A percentile compares a stretch with the other conserved stretches of the same genome.
Evolutionary conservation across 495 filamentous ascomycete species (phyloP).

Genomic region (Hypoxylon subgilvum): DNA sequence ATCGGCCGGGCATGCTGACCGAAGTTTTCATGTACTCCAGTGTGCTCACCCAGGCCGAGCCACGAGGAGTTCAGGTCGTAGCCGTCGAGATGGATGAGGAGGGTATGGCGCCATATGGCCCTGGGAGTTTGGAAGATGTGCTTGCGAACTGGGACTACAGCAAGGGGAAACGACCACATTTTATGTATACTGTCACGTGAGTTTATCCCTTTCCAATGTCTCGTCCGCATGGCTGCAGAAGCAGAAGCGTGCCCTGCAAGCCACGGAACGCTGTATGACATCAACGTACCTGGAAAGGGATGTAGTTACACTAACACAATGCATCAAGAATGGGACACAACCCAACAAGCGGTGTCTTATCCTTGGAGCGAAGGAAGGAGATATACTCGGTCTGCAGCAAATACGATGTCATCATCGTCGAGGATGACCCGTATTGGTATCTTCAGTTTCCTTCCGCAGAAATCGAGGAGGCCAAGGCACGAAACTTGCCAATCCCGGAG

Average conservation of each 20-base stretch:
- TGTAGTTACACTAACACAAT: slow-evolving; percentile 8
- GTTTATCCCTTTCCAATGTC: slow-evolving; percentile 42
- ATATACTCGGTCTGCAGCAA: slow-evolving; percentile 80
- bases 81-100: slow-evolving; percentile 76
- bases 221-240: too few species aligned
- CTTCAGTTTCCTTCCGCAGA: slow-evolving; percentile 81
- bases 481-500: slow-evolving; percentile 34
- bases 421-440: slow-evolving; percentile 97
- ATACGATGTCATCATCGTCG: slow-evolving; percentile 90
- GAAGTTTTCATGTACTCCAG: slow-evolving; percentile 83
- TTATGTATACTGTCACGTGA: slow-evolving; percentile 91
- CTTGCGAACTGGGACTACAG: slow-evolving; percentile 79
- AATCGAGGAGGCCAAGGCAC: slow-evolving; percentile 55
- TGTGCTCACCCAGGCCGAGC: slow-evolving; percentile 67
- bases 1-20: slow-evolving; percentile 73
- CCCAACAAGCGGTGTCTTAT: slow-evolving; percentile 77
- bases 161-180: slow-evolving; percentile 75
- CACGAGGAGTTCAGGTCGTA: slow-evolving; percentile 73
- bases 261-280: neutral
- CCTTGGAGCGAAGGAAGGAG: slow-evolving; percentile 71
- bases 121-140: slow-evolving; percentile 76
- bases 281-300: neutral
- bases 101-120: slow-evolving; percentile 72
- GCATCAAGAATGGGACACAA: slow-evolving; percentile 81
- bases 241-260: neutral